phyloP scores from a whole-genome alignment of 139 green algal genomes.

The Picochlorum sp. region DNA sequence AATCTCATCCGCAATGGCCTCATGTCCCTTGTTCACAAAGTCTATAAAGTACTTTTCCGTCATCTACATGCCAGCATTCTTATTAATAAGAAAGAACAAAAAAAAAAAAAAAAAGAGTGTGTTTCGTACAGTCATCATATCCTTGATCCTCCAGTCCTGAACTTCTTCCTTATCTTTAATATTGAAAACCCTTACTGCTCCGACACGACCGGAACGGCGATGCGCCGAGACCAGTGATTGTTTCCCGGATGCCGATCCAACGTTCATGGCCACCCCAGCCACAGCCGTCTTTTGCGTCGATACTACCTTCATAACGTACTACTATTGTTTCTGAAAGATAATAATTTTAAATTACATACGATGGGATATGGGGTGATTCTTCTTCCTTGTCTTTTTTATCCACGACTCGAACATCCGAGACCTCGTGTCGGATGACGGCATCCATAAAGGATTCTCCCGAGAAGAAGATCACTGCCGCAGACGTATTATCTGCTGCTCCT shows the following conservation, averaged over 20 bases:
- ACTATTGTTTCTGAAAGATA: too few species aligned
- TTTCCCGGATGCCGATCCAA: too few species aligned
- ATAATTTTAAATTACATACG: too few species aligned
- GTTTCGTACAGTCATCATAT: conserved; percentile 13
- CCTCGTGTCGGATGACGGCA: neutral
- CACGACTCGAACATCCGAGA: neutral
- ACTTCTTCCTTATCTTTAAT: conserved; percentile 2
- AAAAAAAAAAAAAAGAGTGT: neutral
- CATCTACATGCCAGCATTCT: conserved; percentile 5
- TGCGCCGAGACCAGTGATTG: too few species aligned
- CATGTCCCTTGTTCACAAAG: conserved; percentile 17
- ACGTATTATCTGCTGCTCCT: conserved; percentile 43
- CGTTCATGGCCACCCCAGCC: neutral
- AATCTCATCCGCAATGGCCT: conserved; percentile 12
- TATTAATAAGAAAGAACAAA: too few species aligned
- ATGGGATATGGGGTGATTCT: neutral
- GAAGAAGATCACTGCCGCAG: conserved; percentile 30
- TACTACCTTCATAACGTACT: too few species aligned
- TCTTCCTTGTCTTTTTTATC: neutral
- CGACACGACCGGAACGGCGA: neutral
- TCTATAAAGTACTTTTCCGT: conserved; percentile 22
- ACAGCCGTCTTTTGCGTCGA: neutral
- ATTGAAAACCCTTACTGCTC: neutral
- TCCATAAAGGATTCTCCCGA: conserved; percentile 13
- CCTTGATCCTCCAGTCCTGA: conserved; percentile 24